Evolutionary conservation across 2,329 filamentous ascomycete genomes (phyloP), one percentile per base, ranked within the genome.

Genomic region (Nectriaceae sp.): DNA sequence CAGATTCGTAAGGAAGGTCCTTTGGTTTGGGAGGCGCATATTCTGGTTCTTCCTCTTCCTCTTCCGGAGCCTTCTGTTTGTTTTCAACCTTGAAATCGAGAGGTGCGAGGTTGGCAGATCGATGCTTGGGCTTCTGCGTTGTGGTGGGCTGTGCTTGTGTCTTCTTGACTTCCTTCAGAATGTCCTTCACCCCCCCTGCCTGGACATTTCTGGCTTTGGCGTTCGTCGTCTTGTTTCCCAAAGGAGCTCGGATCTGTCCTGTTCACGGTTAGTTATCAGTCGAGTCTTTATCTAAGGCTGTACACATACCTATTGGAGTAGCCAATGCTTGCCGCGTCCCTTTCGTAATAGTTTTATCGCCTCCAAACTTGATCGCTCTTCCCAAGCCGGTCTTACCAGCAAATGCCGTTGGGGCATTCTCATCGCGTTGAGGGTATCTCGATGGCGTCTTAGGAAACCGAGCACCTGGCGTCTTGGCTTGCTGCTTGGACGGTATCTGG

Each of bases 211-310:
- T 83, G 50, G 86, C 81, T 75, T 96, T 97, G 45, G 89, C 90
- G 69, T 99, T 99, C 44, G 94, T 97, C 2, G 93, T 97, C 72
- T 99, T 99, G 77, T 90, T 87, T 26, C 93, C 93, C 40, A 99
- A 75, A 11, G 90, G 89, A 31, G 92, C 91, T 62, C 93, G 85
- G 50, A 77, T 85, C 50, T 84, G 83, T 60, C 69, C 69, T 40
- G 40, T 42, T 16, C 40, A 2, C 20, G 6, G 21, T 36, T 21
- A 37, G 21, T 37, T 41, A 33, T 62, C 39, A 58, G 54, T 8
- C 26, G 15, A 31, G 26, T 18, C 33, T 10, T 18, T n/a, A 36
- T 29, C 4, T 29, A 13, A n/a, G 31, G 6, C 20, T n/a, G 10
- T 45, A 18, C n/a, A 46, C 79, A 53, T 77, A 96, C 91, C 88